Percentiles rank a stretch among this genome's conserved stretches.
These are phyloP conservation scores for Drosera capensis DNA, from an alignment of 148 eudicot genomes.

Conservation along the genomic window DNA sequence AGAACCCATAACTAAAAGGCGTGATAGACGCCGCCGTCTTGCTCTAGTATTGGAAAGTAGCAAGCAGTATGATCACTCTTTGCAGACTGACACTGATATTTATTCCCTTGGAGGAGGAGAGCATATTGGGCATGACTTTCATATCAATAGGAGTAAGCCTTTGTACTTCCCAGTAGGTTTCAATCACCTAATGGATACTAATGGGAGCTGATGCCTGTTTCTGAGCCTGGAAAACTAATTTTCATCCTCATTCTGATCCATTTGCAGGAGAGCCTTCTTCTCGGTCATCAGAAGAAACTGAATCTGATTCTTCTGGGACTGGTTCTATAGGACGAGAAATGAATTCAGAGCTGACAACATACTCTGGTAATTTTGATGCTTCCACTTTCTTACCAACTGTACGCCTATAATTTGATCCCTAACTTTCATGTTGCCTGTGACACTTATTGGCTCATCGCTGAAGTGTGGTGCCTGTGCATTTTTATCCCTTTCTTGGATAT, in stretches of 20 bases:
- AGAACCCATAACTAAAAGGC: slow-evolving; percentile 31
- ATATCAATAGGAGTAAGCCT: slow-evolving; percentile 17
- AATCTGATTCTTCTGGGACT: slow-evolving; percentile 69
- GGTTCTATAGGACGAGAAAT: slow-evolving; percentile 36
- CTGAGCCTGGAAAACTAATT: slow-evolving; percentile 15
- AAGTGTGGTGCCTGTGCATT: too few relatives aligned
- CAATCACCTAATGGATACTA: slow-evolving; percentile 13
- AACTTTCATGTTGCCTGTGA: background rate
- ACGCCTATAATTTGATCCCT: background rate
- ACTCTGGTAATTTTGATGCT: slow-evolving; percentile 30
- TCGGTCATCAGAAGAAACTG: slow-evolving; percentile 59
- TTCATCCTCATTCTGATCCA: slow-evolving; percentile 17
- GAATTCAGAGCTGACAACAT: slow-evolving; percentile 26
- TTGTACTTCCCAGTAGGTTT: slow-evolving; percentile 23
- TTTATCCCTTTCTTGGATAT: too few relatives aligned
- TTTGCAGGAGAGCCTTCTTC: slow-evolving; percentile 30
- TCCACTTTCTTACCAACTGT: background rate
- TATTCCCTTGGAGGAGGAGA: slow-evolving; percentile 24
- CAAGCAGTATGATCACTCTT: slow-evolving; percentile 18
- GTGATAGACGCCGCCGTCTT: slow-evolving; percentile 30
- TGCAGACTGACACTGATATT: slow-evolving; percentile 19
- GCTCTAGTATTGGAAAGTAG: slow-evolving; percentile 29
- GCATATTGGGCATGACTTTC: slow-evolving; percentile 16
- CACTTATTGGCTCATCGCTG: too few relatives aligned
- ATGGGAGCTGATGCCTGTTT: slow-evolving; percentile 14